Evolutionary conservation across 192 early-diverging fungal genomes (phyloP).

Genomic region (Coemansia sp.): DNA sequence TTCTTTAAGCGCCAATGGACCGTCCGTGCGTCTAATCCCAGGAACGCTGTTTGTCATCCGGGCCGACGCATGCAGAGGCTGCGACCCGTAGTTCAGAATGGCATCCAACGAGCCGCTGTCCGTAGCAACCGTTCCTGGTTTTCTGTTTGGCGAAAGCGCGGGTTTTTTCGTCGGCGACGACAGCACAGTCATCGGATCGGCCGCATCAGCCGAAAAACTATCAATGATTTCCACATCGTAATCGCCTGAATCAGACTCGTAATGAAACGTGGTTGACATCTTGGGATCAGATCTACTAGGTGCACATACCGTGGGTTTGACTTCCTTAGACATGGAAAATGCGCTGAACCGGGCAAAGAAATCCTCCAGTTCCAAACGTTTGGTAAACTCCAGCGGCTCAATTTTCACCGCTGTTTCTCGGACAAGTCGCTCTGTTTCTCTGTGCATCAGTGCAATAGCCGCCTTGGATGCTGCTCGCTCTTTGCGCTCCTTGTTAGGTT

Average conservation of each 20-base stretch:
- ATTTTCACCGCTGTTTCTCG: conserved; percentile 44
- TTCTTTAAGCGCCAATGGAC: conserved; percentile 24
- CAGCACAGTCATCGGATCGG: background rate
- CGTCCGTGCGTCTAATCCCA: conserved; percentile 17
- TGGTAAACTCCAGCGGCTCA: conserved; percentile 40
- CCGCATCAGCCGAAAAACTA: background rate
- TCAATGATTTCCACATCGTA: conserved; percentile 39
- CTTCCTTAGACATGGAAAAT: too few species aligned
- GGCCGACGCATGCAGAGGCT: conserved; percentile 28
- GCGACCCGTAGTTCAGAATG: conserved; percentile 35
- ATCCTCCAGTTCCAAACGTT: conserved; percentile 16
- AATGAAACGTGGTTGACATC: conserved; percentile 6
- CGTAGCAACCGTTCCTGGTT: background rate
- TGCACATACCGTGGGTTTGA: too few species aligned
- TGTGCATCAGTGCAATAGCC: conserved; percentile 36
- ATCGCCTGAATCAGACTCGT: conserved; percentile 28
- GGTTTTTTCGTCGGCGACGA: background rate
- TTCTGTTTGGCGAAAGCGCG: background rate
- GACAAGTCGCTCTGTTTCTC: conserved; percentile 47
- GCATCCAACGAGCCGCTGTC: conserved; percentile 14
- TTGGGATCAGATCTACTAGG: background rate
- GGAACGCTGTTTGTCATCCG: background rate
- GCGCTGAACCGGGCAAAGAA: conserved; percentile 29
- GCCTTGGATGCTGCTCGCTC: conserved; percentile 38
- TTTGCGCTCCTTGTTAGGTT: background rate